These are phyloP conservation scores for Serendipita sp. DNA, from an alignment of 768 basidiomycete species.

Conservation along the genomic window DNA sequence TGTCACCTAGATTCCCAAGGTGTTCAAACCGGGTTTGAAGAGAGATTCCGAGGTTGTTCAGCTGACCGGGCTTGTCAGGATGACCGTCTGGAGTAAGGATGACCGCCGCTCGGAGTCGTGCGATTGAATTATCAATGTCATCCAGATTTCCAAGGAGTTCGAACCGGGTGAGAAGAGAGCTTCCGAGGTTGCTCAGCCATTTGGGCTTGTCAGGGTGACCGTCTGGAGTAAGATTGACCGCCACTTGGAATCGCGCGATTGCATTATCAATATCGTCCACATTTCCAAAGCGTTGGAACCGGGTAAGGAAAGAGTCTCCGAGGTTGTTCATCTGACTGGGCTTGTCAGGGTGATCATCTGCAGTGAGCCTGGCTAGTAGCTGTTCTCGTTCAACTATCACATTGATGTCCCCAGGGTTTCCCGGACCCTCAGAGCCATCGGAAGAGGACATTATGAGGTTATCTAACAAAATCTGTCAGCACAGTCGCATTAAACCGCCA, in stretches of 20 bases:
- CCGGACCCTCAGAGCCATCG: too few species aligned
- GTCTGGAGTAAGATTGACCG: neutral
- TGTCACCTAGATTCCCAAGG: neutral
- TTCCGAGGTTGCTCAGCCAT: too few species aligned
- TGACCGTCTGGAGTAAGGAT: neutral
- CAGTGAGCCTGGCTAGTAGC: neutral
- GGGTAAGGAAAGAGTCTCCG: neutral
- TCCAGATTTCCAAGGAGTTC: too few species aligned
- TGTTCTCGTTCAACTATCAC: neutral
- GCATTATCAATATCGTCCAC: neutral
- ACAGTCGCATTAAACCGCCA: too few species aligned
- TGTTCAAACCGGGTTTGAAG: neutral
- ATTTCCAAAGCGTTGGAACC: neutral
- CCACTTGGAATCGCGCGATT: neutral
- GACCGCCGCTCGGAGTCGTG: too few species aligned
- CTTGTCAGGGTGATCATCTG: neutral
- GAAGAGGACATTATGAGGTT: too few species aligned
- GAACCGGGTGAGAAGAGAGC: too few species aligned
- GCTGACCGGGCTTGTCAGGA: neutral
- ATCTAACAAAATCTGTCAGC: too few species aligned
- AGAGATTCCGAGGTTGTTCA: neutral
- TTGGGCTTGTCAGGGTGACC: too few species aligned
- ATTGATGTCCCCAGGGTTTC: neutral
- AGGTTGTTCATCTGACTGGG: neutral
- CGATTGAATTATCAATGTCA: too few species aligned